A percentile compares a stretch with the other conserved stretches of the same genome.
phyloP scores from a whole-genome alignment of 352 stramenopile genomes.

The Phytopythium ostracodes region DNA sequence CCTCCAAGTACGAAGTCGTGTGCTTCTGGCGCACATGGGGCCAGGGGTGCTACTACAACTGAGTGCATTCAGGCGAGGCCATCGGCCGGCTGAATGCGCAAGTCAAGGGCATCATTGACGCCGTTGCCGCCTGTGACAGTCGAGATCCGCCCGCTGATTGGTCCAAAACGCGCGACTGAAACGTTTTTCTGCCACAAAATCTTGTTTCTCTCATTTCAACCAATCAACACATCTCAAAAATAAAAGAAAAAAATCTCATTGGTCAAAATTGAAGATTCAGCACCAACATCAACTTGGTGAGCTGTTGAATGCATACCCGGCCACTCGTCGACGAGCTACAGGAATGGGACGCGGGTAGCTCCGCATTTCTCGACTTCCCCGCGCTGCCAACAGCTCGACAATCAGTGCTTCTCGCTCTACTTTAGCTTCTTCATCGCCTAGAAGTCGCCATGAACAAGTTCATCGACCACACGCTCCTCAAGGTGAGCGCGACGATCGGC shows the following conservation, averaged over 20 bases:
- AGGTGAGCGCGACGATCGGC: constrained; percentile 21
- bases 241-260: background rate
- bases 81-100: background rate
- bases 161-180: background rate
- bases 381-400: no score
- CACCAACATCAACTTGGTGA: constrained; percentile 4
- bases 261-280: background rate
- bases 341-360: background rate
- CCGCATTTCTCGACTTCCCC: constrained; percentile 3
- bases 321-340: background rate
- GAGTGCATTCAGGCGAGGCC: no score
- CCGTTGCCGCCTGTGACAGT: background rate
- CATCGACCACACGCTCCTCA: constrained; percentile 84
- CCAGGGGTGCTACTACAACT: background rate
- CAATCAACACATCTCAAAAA: constrained; percentile 7
- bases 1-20: background rate
- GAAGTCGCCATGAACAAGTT: constrained; percentile 39
- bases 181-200: constrained; percentile 8
- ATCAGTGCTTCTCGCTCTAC: background rate
- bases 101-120: background rate
- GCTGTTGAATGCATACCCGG: constrained; percentile 28
- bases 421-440: background rate
- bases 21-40: background rate
- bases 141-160: constrained; percentile 5
- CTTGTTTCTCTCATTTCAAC: constrained; percentile 1